A percentile compares a stretch with the other conserved stretches of the same genome.
These are phyloP conservation scores for Castanea mollissima DNA, from an alignment of 306 rosid species.

Conservation along the genomic window DNA sequence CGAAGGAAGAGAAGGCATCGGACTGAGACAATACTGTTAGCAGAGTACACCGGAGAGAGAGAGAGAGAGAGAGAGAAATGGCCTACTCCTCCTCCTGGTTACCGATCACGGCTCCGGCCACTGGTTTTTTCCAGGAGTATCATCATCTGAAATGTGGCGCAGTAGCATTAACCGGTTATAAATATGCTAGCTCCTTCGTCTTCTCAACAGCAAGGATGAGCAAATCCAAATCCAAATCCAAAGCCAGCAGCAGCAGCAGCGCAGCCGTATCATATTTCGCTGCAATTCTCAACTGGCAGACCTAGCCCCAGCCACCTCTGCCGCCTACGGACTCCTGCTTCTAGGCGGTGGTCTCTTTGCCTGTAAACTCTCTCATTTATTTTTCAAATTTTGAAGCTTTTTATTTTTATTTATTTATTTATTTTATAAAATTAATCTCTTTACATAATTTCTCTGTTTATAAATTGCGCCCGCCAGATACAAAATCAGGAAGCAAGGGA, in stretches of 20 bases:
- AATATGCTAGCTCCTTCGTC: neutral
- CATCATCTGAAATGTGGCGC: neutral
- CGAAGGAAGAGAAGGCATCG: too few species aligned
- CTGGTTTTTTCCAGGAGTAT: neutral
- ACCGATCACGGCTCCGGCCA: neutral
- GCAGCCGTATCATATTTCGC: neutral
- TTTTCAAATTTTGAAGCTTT: too few species aligned
- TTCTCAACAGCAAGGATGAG: neutral
- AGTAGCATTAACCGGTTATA: neutral
- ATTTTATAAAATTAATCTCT: neutral
- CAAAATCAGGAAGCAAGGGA: slow-evolving; percentile 32
- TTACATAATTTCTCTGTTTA: neutral
- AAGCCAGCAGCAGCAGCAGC: neutral
- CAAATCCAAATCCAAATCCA: neutral
- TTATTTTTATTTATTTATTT: too few species aligned
- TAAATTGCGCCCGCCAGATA: neutral
- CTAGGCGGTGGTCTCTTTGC: slow-evolving; percentile 30
- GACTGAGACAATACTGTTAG: too few species aligned
- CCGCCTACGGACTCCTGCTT: slow-evolving; percentile 22
- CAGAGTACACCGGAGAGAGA: too few species aligned
- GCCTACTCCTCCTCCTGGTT: neutral
- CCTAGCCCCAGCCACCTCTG: slow-evolving; percentile 15
- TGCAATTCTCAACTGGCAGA: slow-evolving; percentile 13
- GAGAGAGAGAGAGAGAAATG: neutral
- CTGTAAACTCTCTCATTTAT: neutral